Evolutionary conservation across 306 rosid species (phyloP), one percentile per base, ranked within the genome.

Genomic region (Neltuma alba): DNA sequence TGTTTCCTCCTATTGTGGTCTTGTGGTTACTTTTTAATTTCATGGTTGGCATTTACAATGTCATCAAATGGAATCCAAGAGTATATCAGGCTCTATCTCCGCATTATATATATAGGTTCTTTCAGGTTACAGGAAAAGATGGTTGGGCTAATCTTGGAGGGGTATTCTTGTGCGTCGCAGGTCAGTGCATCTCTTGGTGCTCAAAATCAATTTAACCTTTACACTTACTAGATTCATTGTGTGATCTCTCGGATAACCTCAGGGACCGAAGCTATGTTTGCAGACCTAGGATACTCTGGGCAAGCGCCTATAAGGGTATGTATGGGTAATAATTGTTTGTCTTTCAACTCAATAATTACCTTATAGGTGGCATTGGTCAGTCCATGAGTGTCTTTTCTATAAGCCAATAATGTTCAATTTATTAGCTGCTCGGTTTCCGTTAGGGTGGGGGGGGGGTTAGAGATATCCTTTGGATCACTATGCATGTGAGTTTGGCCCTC

Each of bases 141-240:
- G 97, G 95, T 75, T 93, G 93, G 94, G 55, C 79, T 81, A 90
- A 85, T 86, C 90, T 93, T 40, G 93, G 90, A 86, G 98, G 97
- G 84, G 83, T 91, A 28, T 83, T 93, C 77, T 82, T 93, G 63
- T 88, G 98, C 72, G 75, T 81, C 67, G 86, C 97, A 76, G 98
- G 98, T 93, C 86, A 83, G 79, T 76, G 65, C 73, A 45, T 21
- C 48, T 68, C 45, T 48, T 33, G 70, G 72, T 80, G 44, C 65
- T 80, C 70, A 65, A 74, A 77, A 74, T 66, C 70, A 72, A 67
- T 3, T 57, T 36, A 62, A 63, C 67, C 63, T 76, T 72, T 78
- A 66, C 38, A 45, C 34, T 77, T 69, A 42, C 76, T 45, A 68
- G 68, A 78, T 70, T 74, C 76, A 72, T 82, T 74, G 68, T 68